Conservation (phyloP, 257 asterid species). For the Fraxinus pennsylvanica region DNA sequence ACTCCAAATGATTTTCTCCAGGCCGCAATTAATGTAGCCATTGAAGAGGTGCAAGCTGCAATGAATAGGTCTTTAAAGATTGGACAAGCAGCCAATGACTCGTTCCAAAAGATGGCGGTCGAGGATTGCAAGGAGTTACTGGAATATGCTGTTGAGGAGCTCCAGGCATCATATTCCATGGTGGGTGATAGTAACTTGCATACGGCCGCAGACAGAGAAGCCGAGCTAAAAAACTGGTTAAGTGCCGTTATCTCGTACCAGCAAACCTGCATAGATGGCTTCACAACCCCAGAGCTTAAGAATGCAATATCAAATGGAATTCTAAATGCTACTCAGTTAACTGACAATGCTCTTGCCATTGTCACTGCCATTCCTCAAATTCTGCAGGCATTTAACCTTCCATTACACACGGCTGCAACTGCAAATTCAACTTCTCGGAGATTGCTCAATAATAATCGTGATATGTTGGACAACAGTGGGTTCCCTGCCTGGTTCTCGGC, state of each 20-base stretch:
- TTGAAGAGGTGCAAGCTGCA: slow-evolving; percentile 33
- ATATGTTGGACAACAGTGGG: too few relatives aligned
- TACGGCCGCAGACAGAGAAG: slow-evolving; percentile 22
- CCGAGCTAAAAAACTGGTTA: slow-evolving; percentile 49
- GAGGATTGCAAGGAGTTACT: slow-evolving; percentile 47
- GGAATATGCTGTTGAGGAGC: slow-evolving; percentile 43
- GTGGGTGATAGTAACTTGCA: slow-evolving; percentile 37
- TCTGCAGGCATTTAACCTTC: background rate
- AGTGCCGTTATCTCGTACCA: slow-evolving; percentile 49
- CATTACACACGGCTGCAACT: too few relatives aligned
- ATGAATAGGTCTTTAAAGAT: slow-evolving; percentile 20
- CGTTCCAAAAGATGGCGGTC: slow-evolving; percentile 47
- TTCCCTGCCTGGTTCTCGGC: slow-evolving; percentile 39
- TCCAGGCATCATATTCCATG: slow-evolving; percentile 38
- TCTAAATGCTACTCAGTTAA: slow-evolving; percentile 37
- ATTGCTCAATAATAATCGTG: too few relatives aligned
- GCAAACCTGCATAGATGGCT: slow-evolving; percentile 48
- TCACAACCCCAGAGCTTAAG: slow-evolving; percentile 33
- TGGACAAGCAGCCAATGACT: slow-evolving; percentile 32
- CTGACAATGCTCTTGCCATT: slow-evolving; percentile 46
- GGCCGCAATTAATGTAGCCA: slow-evolving; percentile 31
- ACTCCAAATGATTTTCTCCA: slow-evolving; percentile 38
- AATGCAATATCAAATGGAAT: slow-evolving; percentile 21
- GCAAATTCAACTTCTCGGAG: too few relatives aligned
- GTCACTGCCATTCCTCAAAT: slow-evolving; percentile 33